Evolutionary conservation across 768 basidiomycete species (phyloP).

Genomic region (Collybia sordida): DNA sequence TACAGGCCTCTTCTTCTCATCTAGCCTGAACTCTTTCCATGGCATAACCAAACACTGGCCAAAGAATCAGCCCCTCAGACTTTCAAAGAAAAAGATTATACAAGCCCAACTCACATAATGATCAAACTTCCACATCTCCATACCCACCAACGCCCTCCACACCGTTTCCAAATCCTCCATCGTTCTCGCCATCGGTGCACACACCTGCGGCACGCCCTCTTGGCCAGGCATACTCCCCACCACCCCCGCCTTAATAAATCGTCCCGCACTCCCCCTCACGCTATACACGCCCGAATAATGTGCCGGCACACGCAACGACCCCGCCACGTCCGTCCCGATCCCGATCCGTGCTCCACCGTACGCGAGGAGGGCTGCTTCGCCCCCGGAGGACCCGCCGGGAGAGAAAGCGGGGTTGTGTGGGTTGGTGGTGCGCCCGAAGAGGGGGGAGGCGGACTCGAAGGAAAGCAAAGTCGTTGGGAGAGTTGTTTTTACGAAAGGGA

Average conservation of each 20-base stretch:
- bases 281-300: constrained; percentile 65
- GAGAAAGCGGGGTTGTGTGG: constrained; percentile 55
- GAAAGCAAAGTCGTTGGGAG: constrained; percentile 58
- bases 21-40: constrained; percentile 33
- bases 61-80: no score
- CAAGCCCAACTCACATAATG: constrained; percentile 42
- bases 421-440: constrained; percentile 61
- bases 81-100: no score
- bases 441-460: constrained; percentile 55
- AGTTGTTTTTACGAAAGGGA: constrained; percentile 68
- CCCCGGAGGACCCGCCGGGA: constrained; percentile 67
- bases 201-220: constrained; percentile 54
- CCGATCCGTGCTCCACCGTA: constrained; percentile 60
- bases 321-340: constrained; percentile 70
- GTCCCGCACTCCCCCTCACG: constrained; percentile 50
- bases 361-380: constrained; percentile 65
- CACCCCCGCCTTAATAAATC: constrained; percentile 48
- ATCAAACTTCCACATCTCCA: constrained; percentile 69
- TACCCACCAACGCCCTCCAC: constrained; percentile 58
- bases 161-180: constrained; percentile 62
- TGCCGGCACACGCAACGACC: constrained; percentile 65
- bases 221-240: constrained; percentile 50
- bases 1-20: constrained; percentile 24
- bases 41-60: constrained; percentile 40
- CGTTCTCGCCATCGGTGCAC: constrained; percentile 61